Percentiles rank a stretch among this genome's conserved stretches.
phyloP scores from a whole-genome alignment of 495 filamentous ascomycete species.

The Apodospora peruviana region DNA sequence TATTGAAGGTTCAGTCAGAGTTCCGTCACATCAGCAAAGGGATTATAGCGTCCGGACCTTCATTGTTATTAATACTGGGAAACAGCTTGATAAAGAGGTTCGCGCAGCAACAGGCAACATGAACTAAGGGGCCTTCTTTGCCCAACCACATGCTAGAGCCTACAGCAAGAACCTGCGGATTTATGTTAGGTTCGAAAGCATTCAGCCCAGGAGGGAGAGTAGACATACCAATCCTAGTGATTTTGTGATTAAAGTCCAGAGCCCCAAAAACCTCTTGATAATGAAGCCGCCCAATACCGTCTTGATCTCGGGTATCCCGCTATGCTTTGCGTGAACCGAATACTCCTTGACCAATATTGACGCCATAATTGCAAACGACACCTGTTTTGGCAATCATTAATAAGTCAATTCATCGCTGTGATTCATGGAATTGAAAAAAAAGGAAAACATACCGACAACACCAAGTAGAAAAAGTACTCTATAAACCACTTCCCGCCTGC shows the following conservation, averaged over 20 bases:
- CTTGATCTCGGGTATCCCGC: slow-evolving; percentile 97
- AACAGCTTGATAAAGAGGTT: slow-evolving; percentile 94
- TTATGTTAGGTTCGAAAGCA: too few species aligned
- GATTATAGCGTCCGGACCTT: slow-evolving; percentile 67
- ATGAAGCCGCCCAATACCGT: slow-evolving; percentile 93
- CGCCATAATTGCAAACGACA: slow-evolving; percentile 74
- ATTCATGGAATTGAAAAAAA: too few species aligned
- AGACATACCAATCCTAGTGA: slow-evolving; percentile 78
- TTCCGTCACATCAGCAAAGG: too few species aligned
- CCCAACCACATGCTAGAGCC: slow-evolving; percentile 97
- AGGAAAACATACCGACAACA: slow-evolving; percentile 61
- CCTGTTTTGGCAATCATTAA: slow-evolving; percentile 42
- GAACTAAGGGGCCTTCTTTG: slow-evolving; percentile 94
- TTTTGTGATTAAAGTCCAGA: slow-evolving; percentile 91
- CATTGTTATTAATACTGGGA: slow-evolving; percentile 75
- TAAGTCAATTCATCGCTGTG: too few species aligned
- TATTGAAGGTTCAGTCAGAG: too few species aligned
- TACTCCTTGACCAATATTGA: slow-evolving; percentile 76
- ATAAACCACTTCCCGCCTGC: slow-evolving; percentile 67
- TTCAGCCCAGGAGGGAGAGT: too few species aligned
- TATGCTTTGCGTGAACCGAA: slow-evolving; percentile 86
- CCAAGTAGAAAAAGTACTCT: slow-evolving; percentile 79
- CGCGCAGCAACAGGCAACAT: slow-evolving; percentile 96
- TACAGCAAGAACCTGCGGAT: slow-evolving; percentile 74
- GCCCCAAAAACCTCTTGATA: slow-evolving; percentile 82